These are phyloP conservation scores for Aspergillus neoniger DNA, from an alignment of 2,329 filamentous ascomycete species.

Conservation along the genomic window DNA sequence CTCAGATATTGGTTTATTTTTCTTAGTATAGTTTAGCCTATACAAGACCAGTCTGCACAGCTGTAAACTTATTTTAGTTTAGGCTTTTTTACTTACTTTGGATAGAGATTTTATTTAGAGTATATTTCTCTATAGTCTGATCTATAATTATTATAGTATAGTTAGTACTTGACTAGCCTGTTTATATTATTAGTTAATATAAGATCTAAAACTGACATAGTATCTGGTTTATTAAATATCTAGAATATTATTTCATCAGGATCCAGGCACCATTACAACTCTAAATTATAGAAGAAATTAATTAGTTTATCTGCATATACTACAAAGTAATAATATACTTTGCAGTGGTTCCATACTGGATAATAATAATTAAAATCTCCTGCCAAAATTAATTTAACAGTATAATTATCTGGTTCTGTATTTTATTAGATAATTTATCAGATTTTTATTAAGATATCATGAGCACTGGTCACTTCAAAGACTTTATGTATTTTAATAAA, in stretches of 20 bases:
- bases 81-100: neutral
- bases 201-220: constrained; percentile 17
- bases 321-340: constrained; percentile 11
- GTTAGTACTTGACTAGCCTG: constrained; percentile 24
- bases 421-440: neutral
- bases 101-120: constrained; percentile 21
- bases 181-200: constrained; percentile 17
- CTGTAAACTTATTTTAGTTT: constrained; percentile 19
- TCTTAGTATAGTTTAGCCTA: constrained; percentile 8
- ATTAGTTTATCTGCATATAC: constrained; percentile 13
- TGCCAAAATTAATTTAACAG: constrained; percentile 12
- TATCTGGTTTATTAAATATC: constrained; percentile 14
- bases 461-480: neutral
- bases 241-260: constrained; percentile 10
- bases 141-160: constrained; percentile 28
- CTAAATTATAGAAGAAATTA: constrained; percentile 12
- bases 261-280: constrained; percentile 12
- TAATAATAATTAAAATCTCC: constrained; percentile 23
- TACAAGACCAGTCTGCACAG: constrained; percentile 14
- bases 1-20: constrained; percentile 10
- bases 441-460: constrained; percentile 6
- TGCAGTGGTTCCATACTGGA: constrained; percentile 10
- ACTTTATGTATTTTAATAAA: neutral
- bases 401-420: neutral
- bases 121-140: constrained; percentile 25